Percentiles rank a stretch among this genome's conserved stretches.
Evolutionary conservation across 2,329 filamentous ascomycete genomes (phyloP).

Genomic region (Fusarium mundagurra): DNA sequence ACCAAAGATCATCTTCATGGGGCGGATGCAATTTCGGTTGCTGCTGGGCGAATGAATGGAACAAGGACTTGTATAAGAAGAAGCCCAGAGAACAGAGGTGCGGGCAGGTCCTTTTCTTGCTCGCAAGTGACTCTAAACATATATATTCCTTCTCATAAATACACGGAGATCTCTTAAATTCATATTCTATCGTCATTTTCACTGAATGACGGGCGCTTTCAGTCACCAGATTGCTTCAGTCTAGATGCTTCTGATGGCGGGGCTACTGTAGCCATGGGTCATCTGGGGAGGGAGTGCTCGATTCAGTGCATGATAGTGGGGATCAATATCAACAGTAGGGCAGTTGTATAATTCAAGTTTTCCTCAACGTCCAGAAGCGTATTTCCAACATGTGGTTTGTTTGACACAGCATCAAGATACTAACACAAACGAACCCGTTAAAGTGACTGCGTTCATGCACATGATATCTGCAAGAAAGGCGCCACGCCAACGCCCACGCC

Average conservation of each 20-base stretch:
- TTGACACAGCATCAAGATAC: not conserved
- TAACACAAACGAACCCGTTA: not conserved
- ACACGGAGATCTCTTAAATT: not conserved
- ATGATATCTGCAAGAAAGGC: constrained; percentile 16
- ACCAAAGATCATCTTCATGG: constrained; percentile 20
- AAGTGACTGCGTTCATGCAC: constrained; percentile 16
- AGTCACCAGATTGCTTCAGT: constrained; percentile 6
- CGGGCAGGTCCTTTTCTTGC: not conserved
- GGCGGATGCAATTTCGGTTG: constrained; percentile 15
- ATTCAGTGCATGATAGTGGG: constrained; percentile 5
- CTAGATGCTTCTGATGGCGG: constrained; percentile 5
- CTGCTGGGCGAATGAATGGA: constrained; percentile 1
- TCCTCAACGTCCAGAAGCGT: not conserved
- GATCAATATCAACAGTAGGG: not conserved
- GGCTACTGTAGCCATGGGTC: constrained; percentile 16
- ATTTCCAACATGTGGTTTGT: not conserved
- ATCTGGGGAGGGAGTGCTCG: constrained; percentile 14
- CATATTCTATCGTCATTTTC: not conserved
- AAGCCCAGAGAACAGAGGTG: not conserved
- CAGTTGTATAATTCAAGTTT: not conserved
- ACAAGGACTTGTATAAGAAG: constrained; percentile 12
- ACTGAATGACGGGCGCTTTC: not conserved
- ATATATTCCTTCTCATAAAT: not conserved
- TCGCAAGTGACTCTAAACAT: not conserved
- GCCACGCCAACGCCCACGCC: not conserved